A percentile compares a stretch with the other conserved stretches of the same genome.
phyloP scores from a whole-genome alignment of 177 flowering plant species.

The Vitis hybrid region DNA sequence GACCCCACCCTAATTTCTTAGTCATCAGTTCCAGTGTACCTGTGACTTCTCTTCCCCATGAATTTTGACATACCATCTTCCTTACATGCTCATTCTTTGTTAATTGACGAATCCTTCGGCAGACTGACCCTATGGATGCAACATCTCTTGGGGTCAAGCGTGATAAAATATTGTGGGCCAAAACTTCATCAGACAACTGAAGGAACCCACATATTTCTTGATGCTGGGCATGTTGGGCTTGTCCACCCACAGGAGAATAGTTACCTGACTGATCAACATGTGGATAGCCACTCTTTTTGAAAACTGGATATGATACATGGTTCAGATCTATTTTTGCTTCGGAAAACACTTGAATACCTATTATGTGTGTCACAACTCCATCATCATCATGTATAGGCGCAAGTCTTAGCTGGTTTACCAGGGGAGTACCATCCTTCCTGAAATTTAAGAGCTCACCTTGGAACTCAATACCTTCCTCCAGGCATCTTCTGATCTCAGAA shows the following conservation, averaged over 20 bases:
- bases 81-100: conserved; percentile 71
- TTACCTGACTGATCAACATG: conserved; percentile 30
- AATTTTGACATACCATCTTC: conserved; percentile 76
- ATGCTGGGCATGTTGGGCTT: conserved; percentile 19
- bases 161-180: conserved; percentile 70
- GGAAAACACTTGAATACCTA: conserved; percentile 72
- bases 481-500: conserved; percentile 71
- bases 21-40: conserved; percentile 60
- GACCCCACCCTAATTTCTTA: conserved; percentile 75
- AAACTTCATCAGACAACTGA: conserved; percentile 74
- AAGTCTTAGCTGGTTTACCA: conserved; percentile 69
- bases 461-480: conserved; percentile 72
- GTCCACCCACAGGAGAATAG: conserved; percentile 29
- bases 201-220: conserved; percentile 57
- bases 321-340: conserved; percentile 68
- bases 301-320: conserved; percentile 69
- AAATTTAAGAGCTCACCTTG: conserved; percentile 84
- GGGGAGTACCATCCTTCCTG: conserved; percentile 75
- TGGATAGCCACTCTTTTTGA: conserved; percentile 45
- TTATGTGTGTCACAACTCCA: conserved; percentile 64
- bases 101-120: conserved; percentile 63
- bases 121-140: conserved; percentile 74
- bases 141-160: conserved; percentile 77
- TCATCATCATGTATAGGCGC: conserved; percentile 70
- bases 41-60: conserved; percentile 81